These are phyloP conservation scores for Nicotiana sylvestris DNA, from an alignment of 257 asterid species.

Conservation along the genomic window DNA sequence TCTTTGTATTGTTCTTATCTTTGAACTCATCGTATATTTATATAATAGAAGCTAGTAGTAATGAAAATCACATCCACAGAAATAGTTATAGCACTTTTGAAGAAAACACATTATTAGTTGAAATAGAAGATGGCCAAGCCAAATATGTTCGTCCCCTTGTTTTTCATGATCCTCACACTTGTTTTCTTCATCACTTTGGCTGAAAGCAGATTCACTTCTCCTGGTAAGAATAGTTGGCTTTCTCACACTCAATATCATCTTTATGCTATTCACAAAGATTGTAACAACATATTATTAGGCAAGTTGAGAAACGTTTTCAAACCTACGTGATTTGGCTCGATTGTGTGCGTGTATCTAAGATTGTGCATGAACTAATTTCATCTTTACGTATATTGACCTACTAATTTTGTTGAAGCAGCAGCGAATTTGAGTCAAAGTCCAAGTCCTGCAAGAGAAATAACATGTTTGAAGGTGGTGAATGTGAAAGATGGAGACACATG, in stretches of 20 bases:
- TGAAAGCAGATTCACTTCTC: neutral
- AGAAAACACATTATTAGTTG: neutral
- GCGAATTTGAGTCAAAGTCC: neutral
- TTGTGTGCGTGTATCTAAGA: too few relatives aligned
- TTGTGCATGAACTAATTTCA: neutral
- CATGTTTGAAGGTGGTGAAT: slow-evolving; percentile 30
- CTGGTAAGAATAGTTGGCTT: neutral
- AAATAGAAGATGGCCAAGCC: neutral
- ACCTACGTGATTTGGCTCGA: too few relatives aligned
- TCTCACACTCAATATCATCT: neutral
- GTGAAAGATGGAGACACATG: slow-evolving; percentile 49
- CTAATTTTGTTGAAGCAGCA: neutral
- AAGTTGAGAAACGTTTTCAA: neutral
- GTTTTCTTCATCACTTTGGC: neutral
- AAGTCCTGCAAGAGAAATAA: neutral
- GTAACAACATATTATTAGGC: neutral
- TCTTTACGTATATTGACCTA: neutral
- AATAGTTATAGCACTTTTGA: neutral
- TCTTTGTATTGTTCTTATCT: neutral
- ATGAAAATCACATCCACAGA: neutral
- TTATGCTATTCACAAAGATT: neutral
- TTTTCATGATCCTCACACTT: neutral
- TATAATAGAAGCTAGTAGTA: neutral
- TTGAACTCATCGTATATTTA: neutral
- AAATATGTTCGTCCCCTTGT: neutral